These are phyloP conservation scores for Suillus discolor DNA, from an alignment of 768 basidiomycete species.

Conservation along the genomic window DNA sequence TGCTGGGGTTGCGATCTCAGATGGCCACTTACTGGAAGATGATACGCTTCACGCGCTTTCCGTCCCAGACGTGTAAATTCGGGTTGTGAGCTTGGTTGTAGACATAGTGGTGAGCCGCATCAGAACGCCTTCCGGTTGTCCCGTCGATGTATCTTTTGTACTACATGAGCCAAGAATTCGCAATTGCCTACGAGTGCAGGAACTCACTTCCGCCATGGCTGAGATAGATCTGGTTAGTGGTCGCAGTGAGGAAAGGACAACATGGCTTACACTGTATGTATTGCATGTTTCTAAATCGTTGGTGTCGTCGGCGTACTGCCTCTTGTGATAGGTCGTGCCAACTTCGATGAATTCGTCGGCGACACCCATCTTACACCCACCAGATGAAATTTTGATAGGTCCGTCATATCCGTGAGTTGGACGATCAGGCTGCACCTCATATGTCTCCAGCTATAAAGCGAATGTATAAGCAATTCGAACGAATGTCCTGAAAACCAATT, in stretches of 20 bases:
- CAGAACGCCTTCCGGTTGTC: slow-evolving; percentile 56
- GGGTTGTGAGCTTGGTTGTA: neutral
- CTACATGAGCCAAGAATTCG: neutral
- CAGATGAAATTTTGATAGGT: neutral
- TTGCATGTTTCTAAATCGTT: neutral
- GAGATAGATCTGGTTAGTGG: neutral
- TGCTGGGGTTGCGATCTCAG: neutral
- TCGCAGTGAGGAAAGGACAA: neutral
- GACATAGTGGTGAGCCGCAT: slow-evolving; percentile 37
- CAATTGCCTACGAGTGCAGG: neutral
- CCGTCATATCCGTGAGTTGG: neutral
- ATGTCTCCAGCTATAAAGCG: neutral
- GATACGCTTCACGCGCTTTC: neutral
- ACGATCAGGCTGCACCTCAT: neutral
- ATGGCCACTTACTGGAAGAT: neutral
- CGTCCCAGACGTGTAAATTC: neutral
- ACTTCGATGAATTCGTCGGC: neutral
- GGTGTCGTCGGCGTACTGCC: neutral
- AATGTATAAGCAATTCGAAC: neutral
- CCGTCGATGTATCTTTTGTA: slow-evolving; percentile 53
- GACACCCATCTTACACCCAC: neutral
- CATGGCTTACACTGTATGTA: neutral
- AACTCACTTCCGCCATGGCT: slow-evolving; percentile 59
- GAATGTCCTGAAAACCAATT: neutral
- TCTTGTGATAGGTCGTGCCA: neutral